Evolutionary conservation across 176 grass and related monocot species (phyloP), one percentile per base, ranked within the genome.

Genomic region (Metroxylon sagu): DNA sequence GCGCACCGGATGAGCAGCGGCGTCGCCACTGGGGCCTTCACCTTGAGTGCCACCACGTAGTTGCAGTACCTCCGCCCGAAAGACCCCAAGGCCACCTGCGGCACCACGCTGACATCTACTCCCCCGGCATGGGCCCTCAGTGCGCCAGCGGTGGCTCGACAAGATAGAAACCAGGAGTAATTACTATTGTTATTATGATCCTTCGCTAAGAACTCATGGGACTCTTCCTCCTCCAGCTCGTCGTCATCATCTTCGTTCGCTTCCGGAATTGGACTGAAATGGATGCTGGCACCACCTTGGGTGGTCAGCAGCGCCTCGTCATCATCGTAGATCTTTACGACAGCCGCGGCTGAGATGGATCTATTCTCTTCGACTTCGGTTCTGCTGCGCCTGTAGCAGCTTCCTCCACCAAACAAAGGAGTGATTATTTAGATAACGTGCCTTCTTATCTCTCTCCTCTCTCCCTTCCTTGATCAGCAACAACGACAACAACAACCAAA

Each of bases 181-280:
- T 39, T 39, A 12, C 35, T 12, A 8, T 39, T 39, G 12, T 39
- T 39, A 10, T 10, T 39, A 10, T 12, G 2, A 39, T 39, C 35
- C 35, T 39, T 39, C 8, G 35, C 12, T 8, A 39, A 75, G 66
- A 78, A 67, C 14, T 73, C 85, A 18, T 64, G 62, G 61, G 81
- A 80, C 26, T 84, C 84, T 16, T 77, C 56, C 50, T 70, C 29
- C 14, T 53, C 61, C 14, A 30, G 18, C 16, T 56, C 73, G 0
- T 77, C 61, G 5, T 63, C 27, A 2, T 28, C 27, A 28, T 28
- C n/a, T n/a, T n/a, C n/a, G n/a, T n/a, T 71, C 4, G 68, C 82
- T 74, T 95, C 90, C 7, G 91, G 91, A 60, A 96, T 96, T 6
- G 86, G 86, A 53, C 87, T 96, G 78, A 90, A 96, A 2, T 26